A percentile compares a stretch with the other conserved stretches of the same genome.
phyloP scores from a whole-genome alignment of 805 yeast genomes.

The Pichia exigua region DNA sequence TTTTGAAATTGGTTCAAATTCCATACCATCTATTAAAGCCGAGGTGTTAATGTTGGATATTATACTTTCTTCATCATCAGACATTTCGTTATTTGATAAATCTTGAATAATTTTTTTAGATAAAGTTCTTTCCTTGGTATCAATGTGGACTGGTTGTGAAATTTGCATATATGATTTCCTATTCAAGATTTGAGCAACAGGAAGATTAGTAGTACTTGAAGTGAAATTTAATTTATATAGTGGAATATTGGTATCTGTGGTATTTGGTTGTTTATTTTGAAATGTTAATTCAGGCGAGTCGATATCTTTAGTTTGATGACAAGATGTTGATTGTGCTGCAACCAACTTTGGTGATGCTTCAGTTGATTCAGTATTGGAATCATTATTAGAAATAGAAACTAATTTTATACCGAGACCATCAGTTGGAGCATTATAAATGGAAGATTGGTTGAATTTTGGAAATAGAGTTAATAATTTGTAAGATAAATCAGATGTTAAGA shows the following conservation, averaged over 20 bases:
- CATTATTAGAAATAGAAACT: background rate
- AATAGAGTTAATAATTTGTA: slow-evolving; percentile 6
- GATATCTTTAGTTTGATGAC: background rate
- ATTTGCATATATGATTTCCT: background rate
- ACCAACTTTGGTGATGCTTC: background rate
- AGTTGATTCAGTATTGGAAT: background rate
- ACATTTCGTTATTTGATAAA: slow-evolving; percentile 1
- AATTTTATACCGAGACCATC: slow-evolving; percentile 9
- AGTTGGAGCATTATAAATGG: background rate
- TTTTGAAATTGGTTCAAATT: background rate
- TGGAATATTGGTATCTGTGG: background rate
- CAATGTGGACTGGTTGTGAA: background rate
- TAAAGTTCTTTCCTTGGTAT: background rate
- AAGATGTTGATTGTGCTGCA: background rate
- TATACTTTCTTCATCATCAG: slow-evolving; percentile 7
- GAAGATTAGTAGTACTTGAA: background rate
- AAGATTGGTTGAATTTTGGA: slow-evolving; percentile 5
- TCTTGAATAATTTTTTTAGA: slow-evolving; percentile 4
- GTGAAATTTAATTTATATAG: background rate
- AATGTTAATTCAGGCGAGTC: background rate
- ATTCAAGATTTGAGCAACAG: background rate
- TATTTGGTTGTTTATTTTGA: background rate
- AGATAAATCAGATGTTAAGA: background rate
- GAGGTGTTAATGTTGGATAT: background rate
- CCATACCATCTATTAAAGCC: background rate